Evolutionary conservation across 441 rosid species (phyloP).

Genomic region (Arabidopsis lyrata): DNA sequence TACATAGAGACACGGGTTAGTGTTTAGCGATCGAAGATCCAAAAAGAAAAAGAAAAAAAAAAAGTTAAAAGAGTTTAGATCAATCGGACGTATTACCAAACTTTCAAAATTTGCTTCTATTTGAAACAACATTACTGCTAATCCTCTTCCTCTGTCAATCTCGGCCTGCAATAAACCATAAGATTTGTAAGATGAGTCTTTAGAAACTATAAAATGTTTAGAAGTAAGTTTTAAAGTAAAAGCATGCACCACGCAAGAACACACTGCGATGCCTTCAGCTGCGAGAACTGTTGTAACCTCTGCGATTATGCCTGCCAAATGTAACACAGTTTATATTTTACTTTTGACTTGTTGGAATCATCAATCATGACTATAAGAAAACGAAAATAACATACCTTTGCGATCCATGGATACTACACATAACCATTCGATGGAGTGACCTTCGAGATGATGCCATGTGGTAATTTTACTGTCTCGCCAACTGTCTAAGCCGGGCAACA

Average conservation of each 20-base stretch:
- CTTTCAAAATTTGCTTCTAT: slow-evolving; percentile 75
- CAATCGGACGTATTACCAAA: slow-evolving; percentile 59
- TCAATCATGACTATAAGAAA: not conserved
- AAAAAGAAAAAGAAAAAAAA: not conserved
- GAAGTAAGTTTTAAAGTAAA: slow-evolving; percentile 15
- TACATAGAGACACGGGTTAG: slow-evolving; percentile 15
- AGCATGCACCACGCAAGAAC: slow-evolving; percentile 91
- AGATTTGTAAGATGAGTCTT: slow-evolving; percentile 3
- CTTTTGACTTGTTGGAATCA: not conserved
- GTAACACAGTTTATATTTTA: slow-evolving; percentile 20
- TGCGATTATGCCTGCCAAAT: slow-evolving; percentile 81
- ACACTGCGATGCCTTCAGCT: slow-evolving; percentile 69
- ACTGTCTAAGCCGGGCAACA: slow-evolving; percentile 85
- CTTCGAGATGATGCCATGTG: slow-evolving; percentile 90
- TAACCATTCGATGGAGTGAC: slow-evolving; percentile 91
- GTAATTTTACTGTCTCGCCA: slow-evolving; percentile 92
- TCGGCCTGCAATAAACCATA: slow-evolving; percentile 63
- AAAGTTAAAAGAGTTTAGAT: slow-evolving; percentile 10
- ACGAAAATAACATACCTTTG: slow-evolving; percentile 59
- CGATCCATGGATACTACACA: slow-evolving; percentile 87
- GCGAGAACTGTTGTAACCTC: slow-evolving; percentile 84
- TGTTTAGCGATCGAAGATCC: not conserved
- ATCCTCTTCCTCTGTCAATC: slow-evolving; percentile 87
- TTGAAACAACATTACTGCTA: slow-evolving; percentile 92
- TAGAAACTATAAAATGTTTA: not conserved